These are phyloP conservation scores for Daedalea quercina DNA, from an alignment of 768 basidiomycete species.

Conservation along the genomic window DNA sequence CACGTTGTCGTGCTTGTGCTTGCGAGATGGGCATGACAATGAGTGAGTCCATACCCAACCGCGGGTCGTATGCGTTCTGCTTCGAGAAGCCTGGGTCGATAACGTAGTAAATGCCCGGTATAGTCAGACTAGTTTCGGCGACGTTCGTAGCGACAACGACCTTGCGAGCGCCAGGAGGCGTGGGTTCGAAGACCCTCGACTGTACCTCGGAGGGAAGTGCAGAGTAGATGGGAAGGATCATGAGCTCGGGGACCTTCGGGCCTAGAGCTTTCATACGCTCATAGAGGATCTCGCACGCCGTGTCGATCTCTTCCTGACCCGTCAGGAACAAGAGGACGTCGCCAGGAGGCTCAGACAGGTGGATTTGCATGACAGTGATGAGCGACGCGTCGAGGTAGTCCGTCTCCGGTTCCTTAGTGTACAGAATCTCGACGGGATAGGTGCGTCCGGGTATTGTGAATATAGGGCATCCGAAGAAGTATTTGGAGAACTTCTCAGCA, in stretches of 20 bases:
- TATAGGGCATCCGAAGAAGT: constrained; percentile 98
- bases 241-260: constrained; percentile 95
- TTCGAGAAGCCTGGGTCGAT: constrained; percentile 98
- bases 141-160: constrained; percentile 99
- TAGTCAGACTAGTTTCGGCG: constrained; percentile 96
- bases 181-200: constrained; percentile 95
- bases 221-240: constrained; percentile 97
- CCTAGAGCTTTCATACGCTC: constrained; percentile 99
- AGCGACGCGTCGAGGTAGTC: constrained; percentile 98
- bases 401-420: constrained; percentile 93
- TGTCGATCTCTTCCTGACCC: constrained; percentile 98
- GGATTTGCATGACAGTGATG: constrained; percentile 99
- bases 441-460: constrained; percentile 99
- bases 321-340: constrained; percentile 96
- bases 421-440: constrained; percentile 95
- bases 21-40: constrained; percentile 99
- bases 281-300: constrained; percentile 91
- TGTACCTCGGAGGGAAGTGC: constrained; percentile 98
- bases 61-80: constrained; percentile 97
- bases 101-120: constrained; percentile 98
- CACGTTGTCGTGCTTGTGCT: constrained; percentile 92
- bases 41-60: constrained; percentile 97
- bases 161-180: constrained; percentile 97
- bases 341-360: constrained; percentile 95
- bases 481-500: constrained; percentile 98